Conservation (phyloP, 345 rosid genomes). For the Pugionium cornutum region DNA sequence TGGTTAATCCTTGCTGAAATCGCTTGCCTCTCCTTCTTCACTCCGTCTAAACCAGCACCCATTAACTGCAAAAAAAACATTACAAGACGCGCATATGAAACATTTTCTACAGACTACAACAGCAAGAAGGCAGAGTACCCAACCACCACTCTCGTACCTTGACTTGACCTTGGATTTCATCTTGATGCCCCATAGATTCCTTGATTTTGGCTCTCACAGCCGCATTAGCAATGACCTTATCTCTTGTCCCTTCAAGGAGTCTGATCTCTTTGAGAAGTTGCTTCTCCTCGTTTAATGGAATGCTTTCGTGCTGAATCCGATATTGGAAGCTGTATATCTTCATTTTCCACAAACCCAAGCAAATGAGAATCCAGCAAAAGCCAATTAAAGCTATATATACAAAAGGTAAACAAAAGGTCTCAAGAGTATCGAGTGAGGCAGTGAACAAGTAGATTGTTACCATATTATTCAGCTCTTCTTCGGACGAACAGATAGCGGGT, state of each 20-base stretch:
- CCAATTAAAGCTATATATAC: neutral
- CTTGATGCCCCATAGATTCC: constrained; percentile 78
- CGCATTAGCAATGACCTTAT: constrained; percentile 70
- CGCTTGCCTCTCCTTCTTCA: constrained; percentile 71
- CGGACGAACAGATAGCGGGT: constrained; percentile 66
- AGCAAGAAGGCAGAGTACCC: constrained; percentile 36
- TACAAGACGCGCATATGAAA: constrained; percentile 8
- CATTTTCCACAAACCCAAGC: constrained; percentile 24
- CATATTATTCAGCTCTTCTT: constrained; percentile 70
- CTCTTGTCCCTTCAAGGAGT: constrained; percentile 82
- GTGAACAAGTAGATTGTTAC: constrained; percentile 45
- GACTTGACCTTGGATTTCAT: constrained; percentile 76
- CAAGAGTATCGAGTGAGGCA: neutral
- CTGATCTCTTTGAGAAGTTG: constrained; percentile 75
- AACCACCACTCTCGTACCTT: constrained; percentile 55
- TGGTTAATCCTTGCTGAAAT: constrained; percentile 50
- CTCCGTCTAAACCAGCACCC: constrained; percentile 76
- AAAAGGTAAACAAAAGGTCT: neutral
- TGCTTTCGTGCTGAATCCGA: constrained; percentile 84
- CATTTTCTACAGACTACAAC: constrained; percentile 1
- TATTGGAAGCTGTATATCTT: constrained; percentile 71
- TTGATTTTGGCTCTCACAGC: constrained; percentile 67
- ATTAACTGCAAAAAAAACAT: constrained; percentile 54
- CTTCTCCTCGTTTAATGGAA: constrained; percentile 78
- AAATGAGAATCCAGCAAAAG: constrained; percentile 20